Base-by-base conservation (phyloP, 2,329 filamentous ascomycete genomes). In the Trichoderma gracile region DNA sequence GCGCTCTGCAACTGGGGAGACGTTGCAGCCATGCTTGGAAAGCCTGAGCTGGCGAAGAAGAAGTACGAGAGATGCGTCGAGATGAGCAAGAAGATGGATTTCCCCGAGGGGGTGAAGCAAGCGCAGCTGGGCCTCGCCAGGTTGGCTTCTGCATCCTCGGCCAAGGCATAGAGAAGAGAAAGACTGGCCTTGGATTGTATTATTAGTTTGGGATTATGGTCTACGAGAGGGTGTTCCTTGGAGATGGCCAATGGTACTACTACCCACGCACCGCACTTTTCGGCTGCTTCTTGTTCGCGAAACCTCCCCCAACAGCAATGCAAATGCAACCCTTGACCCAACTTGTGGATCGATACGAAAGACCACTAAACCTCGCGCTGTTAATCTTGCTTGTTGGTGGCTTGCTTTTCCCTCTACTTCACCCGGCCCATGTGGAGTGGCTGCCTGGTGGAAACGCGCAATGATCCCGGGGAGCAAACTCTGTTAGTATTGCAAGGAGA, bases 1-100 rank as follows among this genome's bases (percentile, higher is more conserved):
- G 90, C 93, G 8, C 87, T 91, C n/a, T 90, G 92, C 75, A 96
- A 96, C 73, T 84, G 97, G 60, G 94, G 88, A 25, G 91, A 96
- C 71, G 89, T 97, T 69, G 89, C 91, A 0, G 87, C 90, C 68
- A 88, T 95, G 84, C 78, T 88, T 66, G 89, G 89, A 1, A 84
- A 90, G 70, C 71, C 81, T 1, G 79, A 79, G 4, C 83, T 90
- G 68, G 93, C 94, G 1, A 82, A 83, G 70, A 82, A 81, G 69
- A 85, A 84, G 72, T 97, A 91, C 72, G 78, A 82, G 61, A 85
- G 96, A 73, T 89, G 90, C 10, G 82, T 86, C 61, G 81, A 81
- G 21, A 75, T 94, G 74, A 84, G 85, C 67, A 80, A 78, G 69
- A 80, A 79, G 68, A 73, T 88, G 50, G 80, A 78, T 0, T 86